Percentiles rank a stretch among this genome's conserved stretches.
Conservation (phyloP, 208 protist genomes). For the Balamuthia mandrillaris region DNA sequence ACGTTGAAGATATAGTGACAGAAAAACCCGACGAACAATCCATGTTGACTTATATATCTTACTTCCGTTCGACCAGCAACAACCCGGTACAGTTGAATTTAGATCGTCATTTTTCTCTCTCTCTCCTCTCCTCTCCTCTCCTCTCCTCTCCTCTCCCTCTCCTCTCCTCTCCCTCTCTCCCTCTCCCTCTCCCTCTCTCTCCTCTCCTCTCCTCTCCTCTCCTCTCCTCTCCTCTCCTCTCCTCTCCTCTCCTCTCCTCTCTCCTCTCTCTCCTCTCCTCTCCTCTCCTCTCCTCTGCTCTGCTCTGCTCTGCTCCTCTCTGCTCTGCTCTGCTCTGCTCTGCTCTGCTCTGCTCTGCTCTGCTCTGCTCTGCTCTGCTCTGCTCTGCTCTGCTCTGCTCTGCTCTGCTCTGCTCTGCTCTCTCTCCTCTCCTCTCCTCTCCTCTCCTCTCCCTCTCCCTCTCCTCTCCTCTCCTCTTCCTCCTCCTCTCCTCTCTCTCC, state of each 20-base stretch:
- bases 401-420: not conserved
- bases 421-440: not conserved
- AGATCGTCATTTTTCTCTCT: not conserved
- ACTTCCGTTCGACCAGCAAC: slow-evolving; percentile 26
- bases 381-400: not conserved
- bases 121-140: too few species aligned
- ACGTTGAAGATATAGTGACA: not conserved
- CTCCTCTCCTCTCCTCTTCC: not conserved
- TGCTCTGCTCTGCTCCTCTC: too few species aligned
- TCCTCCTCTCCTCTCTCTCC: not conserved
- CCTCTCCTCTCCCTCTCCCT: not conserved
- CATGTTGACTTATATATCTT: slow-evolving; percentile 20
- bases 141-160: not conserved
- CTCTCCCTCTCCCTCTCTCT: too few species aligned
- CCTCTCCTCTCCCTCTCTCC: too few species aligned
- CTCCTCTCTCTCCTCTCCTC: too few species aligned
- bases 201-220: too few species aligned
- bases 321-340: not conserved
- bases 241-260: too few species aligned
- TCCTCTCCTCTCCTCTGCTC: too few species aligned
- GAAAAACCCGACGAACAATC: slow-evolving; percentile 1
- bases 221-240: not conserved
- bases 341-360: not conserved
- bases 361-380: not conserved
- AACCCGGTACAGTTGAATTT: not conserved